Base-by-base conservation (phyloP, 2,329 filamentous ascomycete genomes). In the Fonsecaea monophora region DNA sequence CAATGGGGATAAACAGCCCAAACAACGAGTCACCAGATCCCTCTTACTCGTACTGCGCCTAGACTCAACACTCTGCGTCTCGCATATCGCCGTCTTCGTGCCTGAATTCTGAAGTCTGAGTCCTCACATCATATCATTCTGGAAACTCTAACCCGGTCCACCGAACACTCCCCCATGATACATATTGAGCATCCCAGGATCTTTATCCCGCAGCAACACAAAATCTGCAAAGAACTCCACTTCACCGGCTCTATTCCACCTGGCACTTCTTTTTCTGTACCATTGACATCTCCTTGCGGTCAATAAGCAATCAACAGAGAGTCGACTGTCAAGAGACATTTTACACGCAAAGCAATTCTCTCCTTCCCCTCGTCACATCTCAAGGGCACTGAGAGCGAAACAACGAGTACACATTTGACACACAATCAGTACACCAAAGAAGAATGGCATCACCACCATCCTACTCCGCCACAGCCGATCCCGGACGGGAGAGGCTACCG, bases 391-490 rank as follows among this genome's bases (percentile, higher is more conserved):
- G 8, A 50, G 12, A 25, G 15, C 7, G 15, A 42, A 1, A 5
- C 12, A 42, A 45, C 6, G 25, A 25, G 3, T 25, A 25, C 25
- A 25, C 25, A 25, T 25, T 25, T 25, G 25, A 25, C 25, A 25
- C 25, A 25, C 25, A 25, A 25, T 25, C 25, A 25, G 25, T 2
- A 25, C 25, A 25, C 25, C 25, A 30, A 61, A 54, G 35, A 18
- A 55, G 30, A 35, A 61, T 61, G 59, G 34, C 59, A 5, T 53
- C 60, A 12, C 65, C 65, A 38, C 65, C 65, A 5, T 42, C 60
- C 1, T 67, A 67, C 56, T 38, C 65, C 15, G 55, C 58, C 45
- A 37, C 42, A 18, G 30, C 35, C 18, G 65, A 63, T 18, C 45
- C 53, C 37, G 25, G 35, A 50, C 18, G 30, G 30, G 55, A 67